Percentiles rank a stretch among this genome's conserved stretches.
Evolutionary conservation across 345 rosid genomes (phyloP).

Genomic region (Carallia brachiata): DNA sequence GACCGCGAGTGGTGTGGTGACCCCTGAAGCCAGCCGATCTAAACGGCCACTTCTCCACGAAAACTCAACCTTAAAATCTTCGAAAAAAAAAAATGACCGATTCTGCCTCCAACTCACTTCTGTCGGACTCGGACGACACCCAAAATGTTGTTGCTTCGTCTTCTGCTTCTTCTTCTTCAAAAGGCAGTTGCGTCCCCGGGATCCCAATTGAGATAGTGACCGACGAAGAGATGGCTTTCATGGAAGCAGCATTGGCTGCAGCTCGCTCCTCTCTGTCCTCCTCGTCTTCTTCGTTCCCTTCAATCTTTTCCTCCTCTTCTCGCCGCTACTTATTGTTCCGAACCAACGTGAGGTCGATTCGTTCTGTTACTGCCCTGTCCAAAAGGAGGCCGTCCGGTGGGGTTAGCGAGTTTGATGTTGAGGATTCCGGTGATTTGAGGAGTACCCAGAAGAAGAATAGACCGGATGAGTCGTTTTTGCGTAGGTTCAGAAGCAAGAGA

Average conservation of each 20-base stretch:
- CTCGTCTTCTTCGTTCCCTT: slow-evolving; percentile 20
- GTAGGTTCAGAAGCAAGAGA: slow-evolving; percentile 48
- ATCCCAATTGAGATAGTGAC: slow-evolving; percentile 75
- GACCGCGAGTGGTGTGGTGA: not conserved
- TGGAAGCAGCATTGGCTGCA: slow-evolving; percentile 65
- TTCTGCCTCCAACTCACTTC: slow-evolving; percentile 22
- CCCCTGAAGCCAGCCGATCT: slow-evolving; percentile 21
- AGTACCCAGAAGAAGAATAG: slow-evolving; percentile 30
- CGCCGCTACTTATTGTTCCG: slow-evolving; percentile 21
- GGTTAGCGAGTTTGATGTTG: slow-evolving; percentile 42
- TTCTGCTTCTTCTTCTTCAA: not conserved
- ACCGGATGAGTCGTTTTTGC: slow-evolving; percentile 33
- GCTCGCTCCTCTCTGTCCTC: slow-evolving; percentile 39
- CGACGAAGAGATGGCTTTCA: slow-evolving; percentile 84
- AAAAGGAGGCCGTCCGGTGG: slow-evolving; percentile 32
- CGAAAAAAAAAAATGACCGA: slow-evolving; percentile 37
- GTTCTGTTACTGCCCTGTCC: slow-evolving; percentile 37
- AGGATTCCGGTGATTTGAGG: slow-evolving; percentile 42
- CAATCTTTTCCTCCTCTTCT: slow-evolving; percentile 28
- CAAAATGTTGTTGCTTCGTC: slow-evolving; percentile 3
- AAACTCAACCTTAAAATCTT: slow-evolving; percentile 3
- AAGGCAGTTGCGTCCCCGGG: slow-evolving; percentile 10
- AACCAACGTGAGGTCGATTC: slow-evolving; percentile 30
- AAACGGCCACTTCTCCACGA: slow-evolving; percentile 28
- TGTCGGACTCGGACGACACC: slow-evolving; percentile 18